Base-by-base conservation (phyloP, 208 protist species). In the Porcisia hertigi region DNA sequence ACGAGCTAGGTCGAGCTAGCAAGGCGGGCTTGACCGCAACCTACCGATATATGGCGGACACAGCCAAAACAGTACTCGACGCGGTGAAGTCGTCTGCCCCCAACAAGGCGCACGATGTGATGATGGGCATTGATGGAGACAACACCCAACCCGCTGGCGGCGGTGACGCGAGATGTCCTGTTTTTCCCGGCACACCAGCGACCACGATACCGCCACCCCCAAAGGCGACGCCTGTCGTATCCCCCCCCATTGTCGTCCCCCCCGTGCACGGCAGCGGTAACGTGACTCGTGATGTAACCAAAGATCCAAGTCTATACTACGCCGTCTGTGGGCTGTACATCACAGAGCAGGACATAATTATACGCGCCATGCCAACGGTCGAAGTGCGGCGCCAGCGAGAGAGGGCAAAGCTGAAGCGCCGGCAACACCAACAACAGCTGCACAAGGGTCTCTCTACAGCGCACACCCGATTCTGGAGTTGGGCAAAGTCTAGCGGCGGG, bases 261-360 rank as follows among this genome's bases (percentile, higher is more conserved):
- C 18, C 64, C 18, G 43, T 30, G 64, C 43, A 52, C 70, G 55
- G 70, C 55, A 63, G 55, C 41, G 43, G 20, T 36, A 52, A 16
- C 55, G 59, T 43, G 2, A 74, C 70, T 25, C 77, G 77, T 0
- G 77, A 81, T 55, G 45, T 69, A 3, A 69, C 71, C 9, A 65
- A 69, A 30, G 71, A 76, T n/a, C 77, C 77, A 20, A 77, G 65
- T 36, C 80, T 81, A 6, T 84, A 84, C 71, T 76, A 84, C 49
- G 71, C 80, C 62, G 49, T 81, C 49, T 84, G 80, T 54, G 75
- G 67, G 36, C 55, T 84, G 41, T 81, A 81, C 75, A 74, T 84
- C 65, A 84, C 80, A 41, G 80, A 84, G 71, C 76, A 84, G 58
- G 80, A 84, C 63, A 54, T 84, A 6, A 23, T 84, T 18, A 70